phyloP scores from a whole-genome alignment of 2,329 filamentous ascomycete species.

The Dichotomopilus funicola region DNA sequence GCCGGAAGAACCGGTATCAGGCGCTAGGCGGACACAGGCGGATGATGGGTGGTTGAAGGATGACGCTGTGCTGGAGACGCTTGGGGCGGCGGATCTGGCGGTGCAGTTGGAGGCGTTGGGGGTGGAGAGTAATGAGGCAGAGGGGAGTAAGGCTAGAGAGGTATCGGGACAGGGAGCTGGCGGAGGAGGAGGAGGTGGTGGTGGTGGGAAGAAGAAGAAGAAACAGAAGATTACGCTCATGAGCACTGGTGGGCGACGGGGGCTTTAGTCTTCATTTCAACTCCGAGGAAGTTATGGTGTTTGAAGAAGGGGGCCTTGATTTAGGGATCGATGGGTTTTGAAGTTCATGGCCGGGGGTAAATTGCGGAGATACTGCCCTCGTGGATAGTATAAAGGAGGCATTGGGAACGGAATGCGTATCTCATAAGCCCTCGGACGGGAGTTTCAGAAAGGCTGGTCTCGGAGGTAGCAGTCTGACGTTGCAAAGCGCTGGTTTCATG shows the following conservation, averaged over 20 bases:
- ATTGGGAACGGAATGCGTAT: too few species aligned
- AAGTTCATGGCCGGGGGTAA: too few species aligned
- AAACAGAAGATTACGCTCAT: constrained; percentile 67
- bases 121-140: constrained; percentile 27
- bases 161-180: too few species aligned
- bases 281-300: too few species aligned
- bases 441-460: too few species aligned
- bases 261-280: constrained; percentile 17
- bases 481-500: too few species aligned
- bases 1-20: constrained; percentile 38
- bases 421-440: too few species aligned
- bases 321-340: too few species aligned
- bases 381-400: too few species aligned
- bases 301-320: too few species aligned
- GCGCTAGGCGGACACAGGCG: constrained; percentile 20
- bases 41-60: constrained; percentile 72
- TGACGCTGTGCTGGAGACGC: constrained; percentile 67
- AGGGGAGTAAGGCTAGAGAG: neutral
- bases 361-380: too few species aligned
- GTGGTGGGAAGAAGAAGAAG: constrained; percentile 56
- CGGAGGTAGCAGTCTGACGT: too few species aligned
- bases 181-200: constrained; percentile 4
- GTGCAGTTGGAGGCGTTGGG: constrained; percentile 52
- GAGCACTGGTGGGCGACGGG: constrained; percentile 56
- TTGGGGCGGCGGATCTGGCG: constrained; percentile 54